Conservation (phyloP, 345 rosid species). For the Mangifera indica region DNA sequence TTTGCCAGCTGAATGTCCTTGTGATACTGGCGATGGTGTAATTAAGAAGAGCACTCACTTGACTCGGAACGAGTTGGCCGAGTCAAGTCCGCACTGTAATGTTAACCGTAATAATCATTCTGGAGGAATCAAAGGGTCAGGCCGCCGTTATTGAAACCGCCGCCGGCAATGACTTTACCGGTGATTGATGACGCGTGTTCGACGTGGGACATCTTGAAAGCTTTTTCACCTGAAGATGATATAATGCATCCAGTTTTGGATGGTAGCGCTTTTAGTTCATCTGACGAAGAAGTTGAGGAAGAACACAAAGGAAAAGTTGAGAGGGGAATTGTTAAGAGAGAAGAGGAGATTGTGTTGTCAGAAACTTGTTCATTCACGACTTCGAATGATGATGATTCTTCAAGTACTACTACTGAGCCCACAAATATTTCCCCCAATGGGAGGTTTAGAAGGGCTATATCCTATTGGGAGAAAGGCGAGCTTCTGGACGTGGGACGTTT, state of each 20-base stretch:
- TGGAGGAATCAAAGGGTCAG: constrained; percentile 61
- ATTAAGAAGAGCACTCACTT: constrained; percentile 8
- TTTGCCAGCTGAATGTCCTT: neutral
- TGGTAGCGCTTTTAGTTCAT: constrained; percentile 22
- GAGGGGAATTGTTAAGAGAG: constrained; percentile 21
- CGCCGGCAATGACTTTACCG: constrained; percentile 57
- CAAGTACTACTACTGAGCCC: constrained; percentile 59
- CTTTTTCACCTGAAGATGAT: constrained; percentile 45
- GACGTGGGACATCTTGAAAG: constrained; percentile 68
- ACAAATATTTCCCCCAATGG: constrained; percentile 64
- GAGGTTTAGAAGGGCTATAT: constrained; percentile 42
- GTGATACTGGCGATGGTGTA: neutral
- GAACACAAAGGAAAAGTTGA: constrained; percentile 15
- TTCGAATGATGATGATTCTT: constrained; percentile 70
- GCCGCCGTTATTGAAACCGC: constrained; percentile 74
- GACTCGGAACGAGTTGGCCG: constrained; percentile 19
- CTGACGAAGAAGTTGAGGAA: constrained; percentile 30
- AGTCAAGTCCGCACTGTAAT: constrained; percentile 14
- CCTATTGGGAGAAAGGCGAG: constrained; percentile 67
- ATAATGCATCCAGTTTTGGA: constrained; percentile 17
- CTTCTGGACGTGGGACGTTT: constrained; percentile 84
- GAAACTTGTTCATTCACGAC: constrained; percentile 51
- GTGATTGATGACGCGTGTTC: constrained; percentile 46
- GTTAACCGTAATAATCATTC: constrained; percentile 16
- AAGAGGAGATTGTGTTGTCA: constrained; percentile 35